Percentiles rank a stretch among this genome's conserved stretches.
Evolutionary conservation across 2,329 filamentous ascomycete genomes (phyloP).

Genomic region (Lachnellula willkommii): DNA sequence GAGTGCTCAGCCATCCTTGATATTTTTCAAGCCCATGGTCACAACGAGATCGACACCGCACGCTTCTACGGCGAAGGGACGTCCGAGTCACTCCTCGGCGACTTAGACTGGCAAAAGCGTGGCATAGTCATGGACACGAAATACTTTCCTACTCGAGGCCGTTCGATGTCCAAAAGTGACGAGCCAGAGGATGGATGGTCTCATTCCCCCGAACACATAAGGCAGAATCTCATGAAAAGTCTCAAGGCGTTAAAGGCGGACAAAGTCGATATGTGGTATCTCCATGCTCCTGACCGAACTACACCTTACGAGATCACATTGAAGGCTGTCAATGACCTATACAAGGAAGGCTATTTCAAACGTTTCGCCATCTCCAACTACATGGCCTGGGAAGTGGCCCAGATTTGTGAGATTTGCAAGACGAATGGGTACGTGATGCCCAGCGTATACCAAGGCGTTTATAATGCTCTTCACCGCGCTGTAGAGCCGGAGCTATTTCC

Average conservation of each 20-base stretch:
- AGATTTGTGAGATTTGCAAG: slow-evolving; percentile 30
- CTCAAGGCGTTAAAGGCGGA: slow-evolving; percentile 49
- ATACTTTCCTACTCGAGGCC: slow-evolving; percentile 16
- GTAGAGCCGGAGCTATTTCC: slow-evolving; percentile 60
- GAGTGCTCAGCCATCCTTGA: slow-evolving; percentile 58
- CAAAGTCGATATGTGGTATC: slow-evolving; percentile 23
- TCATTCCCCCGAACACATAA: slow-evolving; percentile 47
- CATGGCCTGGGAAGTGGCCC: slow-evolving; percentile 35
- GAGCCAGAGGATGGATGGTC: slow-evolving; percentile 15
- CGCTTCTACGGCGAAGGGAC: slow-evolving; percentile 58
- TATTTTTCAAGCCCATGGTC: slow-evolving; percentile 59
- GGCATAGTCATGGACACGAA: slow-evolving; percentile 61
- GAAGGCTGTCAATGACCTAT: slow-evolving; percentile 27
- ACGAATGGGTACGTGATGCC: slow-evolving; percentile 32
- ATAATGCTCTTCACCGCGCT: slow-evolving; percentile 33
- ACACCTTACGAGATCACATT: slow-evolving; percentile 23
- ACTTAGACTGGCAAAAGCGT: slow-evolving; percentile 56
- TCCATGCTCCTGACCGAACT: slow-evolving; percentile 19
- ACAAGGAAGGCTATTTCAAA: slow-evolving; percentile 29
- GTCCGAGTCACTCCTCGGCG: slow-evolving; percentile 57
- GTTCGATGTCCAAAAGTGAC: slow-evolving; percentile 32
- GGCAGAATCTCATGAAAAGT: slow-evolving; percentile 43
- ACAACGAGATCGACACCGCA: slow-evolving; percentile 66
- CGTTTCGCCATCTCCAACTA: slow-evolving; percentile 59
- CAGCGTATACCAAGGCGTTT: slow-evolving; percentile 32